Evolutionary conservation across 768 basidiomycete species (phyloP), one percentile per base, ranked within the genome.

Genomic region (Clathrus columnatus): DNA sequence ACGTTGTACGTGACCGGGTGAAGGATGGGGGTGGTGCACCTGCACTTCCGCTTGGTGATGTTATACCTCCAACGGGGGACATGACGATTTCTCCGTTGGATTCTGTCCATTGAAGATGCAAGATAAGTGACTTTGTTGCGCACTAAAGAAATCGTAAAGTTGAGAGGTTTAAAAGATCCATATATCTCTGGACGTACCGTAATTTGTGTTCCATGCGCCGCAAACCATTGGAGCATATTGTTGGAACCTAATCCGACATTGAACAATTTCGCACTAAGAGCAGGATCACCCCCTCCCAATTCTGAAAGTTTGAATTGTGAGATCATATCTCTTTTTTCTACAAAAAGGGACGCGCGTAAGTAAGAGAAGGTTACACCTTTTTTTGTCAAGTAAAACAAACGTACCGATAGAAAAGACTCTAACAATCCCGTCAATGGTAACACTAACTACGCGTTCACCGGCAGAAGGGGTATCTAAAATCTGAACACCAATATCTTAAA

Each of bases 171-270:
- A 50, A 29, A 23, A 0, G 28, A 8, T 26, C 11, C 27, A 43
- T 27, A 27, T n/a, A n/a, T n/a, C n/a, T n/a, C n/a, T n/a, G 43
- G 8, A 70, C 81, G 41, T 64, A 91, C 91, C 26, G 91, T 93
- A 85, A 93, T 92, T 64, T 89, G 87, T 4, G 82, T 80, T 0
- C 90, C 91, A 61, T 91, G 89, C 1, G 91, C 89, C 5, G 90
- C 90, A 65, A 93, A 92, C 90, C 90, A 85, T 80, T 92, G 90
- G 10, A 92, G 73, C 89, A 89, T 90, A 66, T 90, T 91, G 63
- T 91, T 86, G 26, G 88, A 82, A 0, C 88, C 87, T 21, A 78
- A 66, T 1, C 91, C 91, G 7, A 94, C 84, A 60, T 89, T 82
- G 61, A 81, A 79, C 54, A 94, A 65, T 62, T 82, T 87, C 1